phyloP scores from a whole-genome alignment of 768 basidiomycete genomes.

The Roridomyces roridus region DNA sequence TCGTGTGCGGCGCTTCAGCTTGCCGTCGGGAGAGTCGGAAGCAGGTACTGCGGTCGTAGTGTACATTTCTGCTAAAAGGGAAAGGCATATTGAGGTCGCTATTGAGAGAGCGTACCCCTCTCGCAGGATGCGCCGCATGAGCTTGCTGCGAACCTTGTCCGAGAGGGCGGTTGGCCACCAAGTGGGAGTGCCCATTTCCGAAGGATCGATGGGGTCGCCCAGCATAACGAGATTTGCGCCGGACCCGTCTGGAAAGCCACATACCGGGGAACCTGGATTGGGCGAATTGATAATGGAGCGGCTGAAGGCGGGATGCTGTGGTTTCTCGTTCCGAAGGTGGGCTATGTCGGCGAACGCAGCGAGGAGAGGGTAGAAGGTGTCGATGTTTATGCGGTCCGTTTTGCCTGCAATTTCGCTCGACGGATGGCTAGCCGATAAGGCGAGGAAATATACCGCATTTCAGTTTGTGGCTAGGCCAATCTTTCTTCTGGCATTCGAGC shows the following conservation, averaged over 20 bases:
- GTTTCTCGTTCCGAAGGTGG: constrained; percentile 16
- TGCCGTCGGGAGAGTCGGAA: constrained; percentile 21
- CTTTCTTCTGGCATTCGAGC: constrained; percentile 34
- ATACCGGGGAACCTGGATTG: constrained; percentile 13
- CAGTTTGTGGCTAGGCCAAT: constrained; percentile 38
- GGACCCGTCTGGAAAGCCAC: constrained; percentile 18
- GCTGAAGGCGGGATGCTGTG: constrained; percentile 19
- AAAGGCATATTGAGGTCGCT: constrained; percentile 37
- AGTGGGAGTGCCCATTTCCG: background rate
- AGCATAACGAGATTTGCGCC: constrained; percentile 21
- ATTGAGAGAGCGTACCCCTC: constrained; percentile 43
- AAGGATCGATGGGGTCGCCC: constrained; percentile 9
- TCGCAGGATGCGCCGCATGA: constrained; percentile 36
- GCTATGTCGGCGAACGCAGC: constrained; percentile 30
- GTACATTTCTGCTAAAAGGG: constrained; percentile 46
- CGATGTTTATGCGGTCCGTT: constrained; percentile 42
- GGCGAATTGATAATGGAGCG: constrained; percentile 25
- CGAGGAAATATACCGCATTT: constrained; percentile 38
- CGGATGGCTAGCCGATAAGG: too few relatives aligned
- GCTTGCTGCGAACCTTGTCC: constrained; percentile 32
- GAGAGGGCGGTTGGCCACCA: constrained; percentile 43
- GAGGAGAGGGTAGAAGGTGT: constrained; percentile 36
- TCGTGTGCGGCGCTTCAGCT: constrained; percentile 37
- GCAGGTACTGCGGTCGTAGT: constrained; percentile 38
- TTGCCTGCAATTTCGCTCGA: too few relatives aligned